Evolutionary conservation across 2,329 filamentous ascomycete genomes (phyloP).

Genomic region (Microdochium paspali): DNA sequence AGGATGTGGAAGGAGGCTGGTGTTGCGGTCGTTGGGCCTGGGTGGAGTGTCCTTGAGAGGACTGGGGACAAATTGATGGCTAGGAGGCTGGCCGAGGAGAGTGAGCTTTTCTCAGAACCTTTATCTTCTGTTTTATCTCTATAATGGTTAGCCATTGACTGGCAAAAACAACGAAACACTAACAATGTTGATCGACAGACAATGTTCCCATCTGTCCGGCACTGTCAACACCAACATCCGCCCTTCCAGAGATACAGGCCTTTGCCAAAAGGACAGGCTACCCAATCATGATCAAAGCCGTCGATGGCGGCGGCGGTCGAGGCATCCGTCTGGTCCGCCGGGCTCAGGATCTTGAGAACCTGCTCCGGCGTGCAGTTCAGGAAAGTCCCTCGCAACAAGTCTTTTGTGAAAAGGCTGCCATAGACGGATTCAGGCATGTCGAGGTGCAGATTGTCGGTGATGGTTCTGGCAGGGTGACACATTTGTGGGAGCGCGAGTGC

Average conservation of each 20-base stretch:
- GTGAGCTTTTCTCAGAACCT: too few relatives aligned
- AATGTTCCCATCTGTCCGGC: conserved; percentile 28
- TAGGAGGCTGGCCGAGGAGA: conserved; percentile 28
- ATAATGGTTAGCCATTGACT: not conserved
- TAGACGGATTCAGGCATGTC: conserved; percentile 51
- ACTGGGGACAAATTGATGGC: conserved; percentile 12
- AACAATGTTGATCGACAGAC: not conserved
- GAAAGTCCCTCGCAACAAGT: conserved; percentile 49
- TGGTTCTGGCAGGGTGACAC: conserved; percentile 36
- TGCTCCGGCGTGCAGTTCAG: conserved; percentile 39
- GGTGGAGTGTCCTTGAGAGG: conserved; percentile 37
- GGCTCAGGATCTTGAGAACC: conserved; percentile 30
- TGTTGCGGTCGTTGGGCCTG: conserved; percentile 48
- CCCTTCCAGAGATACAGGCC: conserved; percentile 42
- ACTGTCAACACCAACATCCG: conserved; percentile 9
- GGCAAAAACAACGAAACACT: not conserved
- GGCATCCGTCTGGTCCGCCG: conserved; percentile 45
- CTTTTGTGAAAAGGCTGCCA: conserved; percentile 50
- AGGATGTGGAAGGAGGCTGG: conserved; percentile 37
- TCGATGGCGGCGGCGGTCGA: conserved; percentile 52
- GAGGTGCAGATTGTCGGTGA: conserved; percentile 54
- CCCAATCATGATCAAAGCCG: conserved; percentile 48
- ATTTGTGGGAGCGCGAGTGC: conserved; percentile 53
- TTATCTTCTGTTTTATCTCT: not conserved
- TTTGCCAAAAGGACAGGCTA: conserved; percentile 24